Base-by-base conservation (phyloP, 352 stramenopile genomes). In the Thalassiosira exigua region DNA sequence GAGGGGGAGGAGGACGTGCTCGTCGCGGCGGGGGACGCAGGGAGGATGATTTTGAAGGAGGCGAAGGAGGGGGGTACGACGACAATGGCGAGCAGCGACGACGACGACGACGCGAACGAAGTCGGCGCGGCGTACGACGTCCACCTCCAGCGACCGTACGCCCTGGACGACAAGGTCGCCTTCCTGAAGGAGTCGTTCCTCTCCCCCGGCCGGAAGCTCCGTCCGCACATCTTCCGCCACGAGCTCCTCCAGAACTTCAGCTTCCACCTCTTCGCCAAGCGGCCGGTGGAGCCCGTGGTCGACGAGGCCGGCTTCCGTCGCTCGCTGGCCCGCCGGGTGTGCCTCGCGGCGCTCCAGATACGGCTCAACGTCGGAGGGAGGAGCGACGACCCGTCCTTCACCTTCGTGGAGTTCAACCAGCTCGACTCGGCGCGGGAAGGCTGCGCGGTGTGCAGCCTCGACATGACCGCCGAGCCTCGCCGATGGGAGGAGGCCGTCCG, bases 371-470 rank as follows among this genome's bases (percentile, higher is more conserved):
- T 95, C 41, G 87, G 87, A 53, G 86, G 90, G 29, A 69, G 89
- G 51, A 85, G 69, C 42, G 88, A 93, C 33, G 91, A 96, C 78
- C 94, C 93, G 11, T 86, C 92, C 3, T 97, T 96, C 70, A 96
- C 91, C 4, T 96, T 96, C 88, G 91, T 96, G 1, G 94, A 96
- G 82, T 96, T 96, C 75, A 96, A 97, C 79, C 91, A 96, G 75
- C 77, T 97, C 3, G 91, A 96, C 83, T 95, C 86, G n/a, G 90
- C 93, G 29, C 80, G 94, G 14, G 94, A 96, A 82, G 94, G 90
- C 33, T 96, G 94, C 67, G 92, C 92, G 4, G 91, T 96, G 11
- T 96, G 92, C 70, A 95, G 87, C 87, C 69, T 97, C 19, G 94
- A 97, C 72, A 90, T 97, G 85, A 96, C 90, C 4, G 81, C 89